phyloP scores from a whole-genome alignment of 352 stramenopile species.

The Pythium coloratum region DNA sequence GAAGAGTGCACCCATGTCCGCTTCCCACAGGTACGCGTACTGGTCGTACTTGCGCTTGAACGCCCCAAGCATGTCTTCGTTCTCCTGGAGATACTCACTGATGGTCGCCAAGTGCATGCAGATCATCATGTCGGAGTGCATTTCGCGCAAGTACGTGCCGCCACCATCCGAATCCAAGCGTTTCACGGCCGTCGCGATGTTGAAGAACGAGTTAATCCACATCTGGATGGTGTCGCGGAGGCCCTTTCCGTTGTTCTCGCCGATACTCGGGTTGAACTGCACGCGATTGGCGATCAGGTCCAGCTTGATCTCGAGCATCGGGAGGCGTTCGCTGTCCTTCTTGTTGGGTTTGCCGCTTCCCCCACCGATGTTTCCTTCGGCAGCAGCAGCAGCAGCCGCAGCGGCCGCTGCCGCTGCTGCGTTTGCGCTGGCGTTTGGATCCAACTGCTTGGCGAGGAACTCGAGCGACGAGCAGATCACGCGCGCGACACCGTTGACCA shows the following conservation, averaged over 20 bases:
- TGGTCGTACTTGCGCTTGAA: slow-evolving; percentile 96
- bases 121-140: slow-evolving; percentile 95
- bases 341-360: slow-evolving; percentile 38
- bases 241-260: slow-evolving; percentile 91
- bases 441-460: slow-evolving; percentile 94
- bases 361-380: slow-evolving; percentile 35
- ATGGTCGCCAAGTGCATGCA: slow-evolving; percentile 94
- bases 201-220: slow-evolving; percentile 97
- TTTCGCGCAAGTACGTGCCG: slow-evolving; percentile 97
- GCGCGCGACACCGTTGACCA: slow-evolving; percentile 92
- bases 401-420: slow-evolving; percentile 31
- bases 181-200: slow-evolving; percentile 96
- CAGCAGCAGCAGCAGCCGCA: slow-evolving; percentile 35
- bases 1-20: slow-evolving; percentile 92
- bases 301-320: slow-evolving; percentile 97
- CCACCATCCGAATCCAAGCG: slow-evolving; percentile 92
- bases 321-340: slow-evolving; percentile 65
- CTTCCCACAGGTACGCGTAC: slow-evolving; percentile 96
- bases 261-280: slow-evolving; percentile 88
- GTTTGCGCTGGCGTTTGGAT: slow-evolving; percentile 66
- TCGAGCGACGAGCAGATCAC: slow-evolving; percentile 87
- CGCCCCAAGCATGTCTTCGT: slow-evolving; percentile 90
- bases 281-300: slow-evolving; percentile 90
- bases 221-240: slow-evolving; percentile 94
- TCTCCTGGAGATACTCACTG: slow-evolving; percentile 91